Percentiles rank a stretch among this genome's conserved stretches.
phyloP scores from a whole-genome alignment of 2,329 filamentous ascomycete species.

The Colletotrichum sp. region DNA sequence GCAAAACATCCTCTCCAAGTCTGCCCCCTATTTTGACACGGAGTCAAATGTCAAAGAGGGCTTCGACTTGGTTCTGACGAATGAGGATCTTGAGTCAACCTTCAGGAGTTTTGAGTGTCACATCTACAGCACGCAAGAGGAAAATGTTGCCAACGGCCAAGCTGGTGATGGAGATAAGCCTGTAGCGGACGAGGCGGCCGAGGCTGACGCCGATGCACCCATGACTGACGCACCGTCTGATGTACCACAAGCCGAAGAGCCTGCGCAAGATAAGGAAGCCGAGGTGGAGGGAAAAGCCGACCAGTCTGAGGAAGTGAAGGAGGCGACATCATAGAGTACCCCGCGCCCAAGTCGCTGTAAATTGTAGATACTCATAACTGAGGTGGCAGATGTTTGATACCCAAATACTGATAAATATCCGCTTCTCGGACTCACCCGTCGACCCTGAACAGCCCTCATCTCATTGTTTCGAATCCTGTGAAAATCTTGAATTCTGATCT shows the following conservation, averaged over 20 bases:
- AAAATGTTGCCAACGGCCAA: not conserved
- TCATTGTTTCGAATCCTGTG: not conserved
- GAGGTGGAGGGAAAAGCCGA: not conserved
- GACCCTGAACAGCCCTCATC: not conserved
- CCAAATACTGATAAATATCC: not conserved
- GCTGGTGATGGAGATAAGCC: not conserved
- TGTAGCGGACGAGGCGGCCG: not conserved
- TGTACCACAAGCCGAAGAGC: not conserved
- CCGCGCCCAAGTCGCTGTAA: too few relatives aligned
- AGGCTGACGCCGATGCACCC: not conserved
- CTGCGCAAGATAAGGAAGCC: not conserved
- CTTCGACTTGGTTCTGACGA: constrained; percentile 19
- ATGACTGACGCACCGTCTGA: constrained; percentile 12
- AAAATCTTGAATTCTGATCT: not conserved
- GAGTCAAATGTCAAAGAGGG: constrained; percentile 4
- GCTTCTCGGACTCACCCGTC: not conserved
- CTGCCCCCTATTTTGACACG: constrained; percentile 29
- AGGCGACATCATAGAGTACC: not conserved
- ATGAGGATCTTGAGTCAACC: constrained; percentile 16
- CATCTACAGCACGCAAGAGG: constrained; percentile 1
- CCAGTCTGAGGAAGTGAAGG: not conserved
- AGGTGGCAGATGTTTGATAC: constrained; percentile 11
- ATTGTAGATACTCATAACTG: not conserved
- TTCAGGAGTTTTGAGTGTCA: constrained; percentile 8
- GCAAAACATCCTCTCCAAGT: constrained; percentile 27